Evolutionary conservation across 2,329 filamentous ascomycete genomes (phyloP), one percentile per base, ranked within the genome.

Genomic region (Sarocladiaceae sp.): DNA sequence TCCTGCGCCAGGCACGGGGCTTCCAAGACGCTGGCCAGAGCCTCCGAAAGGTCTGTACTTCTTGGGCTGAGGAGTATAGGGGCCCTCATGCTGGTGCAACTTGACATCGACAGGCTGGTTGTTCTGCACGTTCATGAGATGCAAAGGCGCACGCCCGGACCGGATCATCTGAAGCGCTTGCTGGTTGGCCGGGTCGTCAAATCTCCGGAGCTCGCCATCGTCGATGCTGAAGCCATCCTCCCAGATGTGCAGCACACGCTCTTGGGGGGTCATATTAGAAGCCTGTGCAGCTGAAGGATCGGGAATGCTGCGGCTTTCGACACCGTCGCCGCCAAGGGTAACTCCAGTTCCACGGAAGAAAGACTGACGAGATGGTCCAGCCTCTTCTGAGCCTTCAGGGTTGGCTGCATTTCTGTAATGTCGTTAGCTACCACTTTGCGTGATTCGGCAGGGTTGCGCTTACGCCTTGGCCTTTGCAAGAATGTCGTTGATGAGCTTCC

Each of bases 161-260:
- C 88, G 83, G 61, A 94, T 94, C 77, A 91, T 86, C 53, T 83
- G 76, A 40, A 94, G 74, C 51, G 87, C 87, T 48, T 78, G 76
- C 26, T 84, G 81, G 64, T 93, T 91, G 26, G 78, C 78, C 0
- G 88, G 88, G 65, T 94, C 88, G 61, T 92, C 87, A 63, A 89
- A 93, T 52, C 88, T 83, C 64, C 81, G 84, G 33, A 94, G 80
- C 44, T 84, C 80, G 25, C 90, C 90, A 61, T 94, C 88, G 54
- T 92, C 89, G 55, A 95, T 84, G 57, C 88, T 93, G 71, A 94
- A 93, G 13, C 90, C 90, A 63, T 95, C 86, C 37, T 80, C 78
- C 90, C 90, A 95, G 40, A 94, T 77, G 62, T 93, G 89, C 51
- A 95, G 76, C 11, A 83, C 79, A 49, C 88, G 84, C 49, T 83